Evolutionary conservation across 495 filamentous ascomycete species (phyloP), one percentile per base, ranked within the genome.

Genomic region (Neurospora sp.): DNA sequence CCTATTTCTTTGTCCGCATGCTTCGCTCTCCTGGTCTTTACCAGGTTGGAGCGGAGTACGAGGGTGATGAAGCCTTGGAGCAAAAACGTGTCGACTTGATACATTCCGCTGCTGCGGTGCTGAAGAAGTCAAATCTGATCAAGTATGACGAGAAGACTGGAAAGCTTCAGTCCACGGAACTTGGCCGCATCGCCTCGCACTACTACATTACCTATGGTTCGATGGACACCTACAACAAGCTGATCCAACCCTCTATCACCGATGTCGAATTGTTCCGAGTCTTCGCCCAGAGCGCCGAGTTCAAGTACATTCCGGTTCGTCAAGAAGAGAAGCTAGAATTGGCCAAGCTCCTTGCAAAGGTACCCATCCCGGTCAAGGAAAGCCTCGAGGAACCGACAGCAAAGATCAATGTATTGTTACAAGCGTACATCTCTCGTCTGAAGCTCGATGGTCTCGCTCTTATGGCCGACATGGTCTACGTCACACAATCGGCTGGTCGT

Each of bases 381-480:
- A 91, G 92, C 73, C 94, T 98, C 74, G 96, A 98, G 74, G 96
- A 99, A 78, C 93, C 96, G 31, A 94, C 97, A 44, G 93, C 94
- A 39, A 99, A 99, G 84, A 97, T 99, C 85, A 99, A 99, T 78
- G 96, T 98, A n/a, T 87, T 99, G 31, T 86, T 99, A 7, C 96
- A 99, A 77, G 96, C 96, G 14, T 98, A 96, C 78, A 98, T 99
- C 71, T 98, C 95, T 37, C 88, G 96, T 53, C 90, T 99, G 41
- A 94, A 94, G 79, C 89, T 99, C 5, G 95, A 98, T 48, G 96
- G 96, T 2, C 84, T 98, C 73, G 96, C 96, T 10, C 83, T 99
- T 75, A 97, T 98, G 96, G 95, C 96, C 27, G 96, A 99, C 80
- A 90, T 98, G 88, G 95, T 99, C 20, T 99, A 98, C 77, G 94